Base-by-base conservation (phyloP, 208 protist genomes). In the Polymyxa betae region DNA sequence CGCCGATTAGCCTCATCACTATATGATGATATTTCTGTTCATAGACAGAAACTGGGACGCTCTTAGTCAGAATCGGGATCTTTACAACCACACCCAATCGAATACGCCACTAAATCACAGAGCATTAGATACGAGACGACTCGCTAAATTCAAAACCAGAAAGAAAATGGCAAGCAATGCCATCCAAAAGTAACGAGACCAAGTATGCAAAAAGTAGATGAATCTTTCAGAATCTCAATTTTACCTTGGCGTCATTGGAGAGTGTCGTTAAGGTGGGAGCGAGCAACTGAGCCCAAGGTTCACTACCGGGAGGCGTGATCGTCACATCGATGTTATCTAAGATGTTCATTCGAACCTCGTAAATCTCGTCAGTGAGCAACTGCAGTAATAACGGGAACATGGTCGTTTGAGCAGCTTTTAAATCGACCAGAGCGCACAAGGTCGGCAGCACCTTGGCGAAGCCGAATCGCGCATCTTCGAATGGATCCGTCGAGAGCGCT, bases 21-120 rank as follows among this genome's bases (percentile, higher is more conserved):
- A 82, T 82, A 5, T 82, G 16, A 35, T 82, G 72, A 43, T 82
- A 82, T n/a, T 82, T 82, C n/a, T 5, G n/a, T n/a, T 82, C 72
- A 82, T 82, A 82, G 35, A 82, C 72, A 5, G 72, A 38, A 5
- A 82, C 5, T 82, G 35, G 12, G 12, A 5, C 5, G 35, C 35
- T 35, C n/a, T 82, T 82, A 5, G n/a, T 82, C 72, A 82, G n/a
- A 45, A 35, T n/a, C 5, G 72, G 12, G 35, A 82, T 82, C 72
- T 82, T 82, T 5, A 20, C 35, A 5, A 43, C 72, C 10, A 82
- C 72, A 82, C 72, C 72, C 5, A 82, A n/a, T 20, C 72, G 72
- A 43, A 82, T 82, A 45, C 72, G 72, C 72, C 72, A 82, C 72
- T 82, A 43, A 82, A 66, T 66, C 20, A 32, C 54, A 66, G 54